These are phyloP conservation scores for Groenewaldozyma auringiensis DNA, from an alignment of 1,139 yeast genomes.

Conservation along the genomic window DNA sequence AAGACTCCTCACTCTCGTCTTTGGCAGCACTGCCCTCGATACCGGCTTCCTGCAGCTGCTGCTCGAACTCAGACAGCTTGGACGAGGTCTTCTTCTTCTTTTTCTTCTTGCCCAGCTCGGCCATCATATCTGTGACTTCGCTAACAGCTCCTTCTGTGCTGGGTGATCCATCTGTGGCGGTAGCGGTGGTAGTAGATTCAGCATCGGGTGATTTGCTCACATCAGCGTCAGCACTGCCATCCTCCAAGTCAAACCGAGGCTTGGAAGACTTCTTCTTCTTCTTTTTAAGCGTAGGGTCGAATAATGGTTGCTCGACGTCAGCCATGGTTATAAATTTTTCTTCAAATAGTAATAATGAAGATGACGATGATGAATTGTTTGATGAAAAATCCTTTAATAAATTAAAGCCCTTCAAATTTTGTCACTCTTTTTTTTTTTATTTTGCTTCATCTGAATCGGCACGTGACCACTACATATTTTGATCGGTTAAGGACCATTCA, in stretches of 20 bases:
- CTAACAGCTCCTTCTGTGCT: conserved; percentile 26
- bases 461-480: no score
- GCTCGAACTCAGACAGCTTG: conserved; percentile 72
- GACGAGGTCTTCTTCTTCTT: conserved; percentile 45
- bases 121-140: conserved; percentile 36
- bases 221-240: conserved; percentile 31
- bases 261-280: conserved; percentile 64
- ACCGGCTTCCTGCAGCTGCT: conserved; percentile 87
- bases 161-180: conserved; percentile 26
- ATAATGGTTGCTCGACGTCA: conserved; percentile 11
- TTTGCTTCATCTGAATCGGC: no score
- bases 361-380: background rate
- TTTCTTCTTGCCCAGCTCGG: conserved; percentile 44
- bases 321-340: conserved; percentile 2
- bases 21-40: conserved; percentile 44
- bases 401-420: no score
- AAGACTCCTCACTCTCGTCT: conserved; percentile 31
- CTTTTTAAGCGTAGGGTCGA: conserved; percentile 48
- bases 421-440: no score
- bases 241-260: conserved; percentile 27
- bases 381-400: no score
- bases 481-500: no score
- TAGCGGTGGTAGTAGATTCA: background rate
- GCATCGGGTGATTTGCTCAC: conserved; percentile 17
- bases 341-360: conserved; percentile 4